These are phyloP conservation scores for Leishmania mexicana DNA, from an alignment of 208 protist genomes.

Conservation along the genomic window DNA sequence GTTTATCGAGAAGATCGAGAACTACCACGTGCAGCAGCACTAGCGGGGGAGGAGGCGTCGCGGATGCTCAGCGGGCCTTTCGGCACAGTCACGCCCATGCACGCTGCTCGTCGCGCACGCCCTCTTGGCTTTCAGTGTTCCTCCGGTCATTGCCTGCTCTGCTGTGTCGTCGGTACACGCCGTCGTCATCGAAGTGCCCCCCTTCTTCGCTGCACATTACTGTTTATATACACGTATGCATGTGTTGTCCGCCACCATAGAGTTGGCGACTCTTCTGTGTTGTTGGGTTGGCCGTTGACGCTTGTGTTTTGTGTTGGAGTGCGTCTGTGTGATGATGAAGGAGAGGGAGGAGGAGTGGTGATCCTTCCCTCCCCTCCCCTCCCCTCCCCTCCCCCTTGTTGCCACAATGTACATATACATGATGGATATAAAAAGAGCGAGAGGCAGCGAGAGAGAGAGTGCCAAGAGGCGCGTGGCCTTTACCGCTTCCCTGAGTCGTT, in stretches of 20 bases:
- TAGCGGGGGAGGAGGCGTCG: conserved; percentile 15
- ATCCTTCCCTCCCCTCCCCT: neutral
- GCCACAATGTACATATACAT: conserved; percentile 4
- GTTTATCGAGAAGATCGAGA: conserved; percentile 96
- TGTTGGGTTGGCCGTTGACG: neutral
- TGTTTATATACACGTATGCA: neutral
- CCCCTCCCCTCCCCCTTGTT: neutral
- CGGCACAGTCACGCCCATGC: neutral
- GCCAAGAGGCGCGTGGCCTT: neutral
- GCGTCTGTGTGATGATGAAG: neutral
- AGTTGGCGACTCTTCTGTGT: neutral
- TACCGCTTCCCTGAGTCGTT: neutral
- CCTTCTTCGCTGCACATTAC: neutral
- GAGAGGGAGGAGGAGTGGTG: neutral
- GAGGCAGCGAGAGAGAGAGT: neutral
- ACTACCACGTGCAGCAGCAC: conserved; percentile 87
- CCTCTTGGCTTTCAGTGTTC: neutral
- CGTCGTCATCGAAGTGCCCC: neutral
- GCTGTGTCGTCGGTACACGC: neutral
- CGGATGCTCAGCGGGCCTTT: neutral
- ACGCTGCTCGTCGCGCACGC: neutral
- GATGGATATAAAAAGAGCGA: neutral
- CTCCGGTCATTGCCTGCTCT: neutral
- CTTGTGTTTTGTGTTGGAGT: neutral
- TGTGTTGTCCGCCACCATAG: neutral